Evolutionary conservation across 148 eudicot species (phyloP), one percentile per base, ranked within the genome.

Genomic region (Chenopodium album): DNA sequence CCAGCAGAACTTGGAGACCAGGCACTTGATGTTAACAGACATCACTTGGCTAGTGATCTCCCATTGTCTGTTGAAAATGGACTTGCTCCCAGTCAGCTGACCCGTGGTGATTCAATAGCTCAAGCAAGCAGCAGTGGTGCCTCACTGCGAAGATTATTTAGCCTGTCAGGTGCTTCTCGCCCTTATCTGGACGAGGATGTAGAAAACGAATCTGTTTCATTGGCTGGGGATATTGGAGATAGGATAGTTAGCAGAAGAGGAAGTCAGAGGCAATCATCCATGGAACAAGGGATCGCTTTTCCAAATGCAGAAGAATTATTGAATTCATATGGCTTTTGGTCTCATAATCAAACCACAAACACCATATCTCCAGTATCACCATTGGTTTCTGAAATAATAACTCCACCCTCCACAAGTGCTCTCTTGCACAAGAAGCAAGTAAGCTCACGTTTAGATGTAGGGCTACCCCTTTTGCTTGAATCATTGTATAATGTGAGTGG

Each of bases 141-240:
- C 66, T 86, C 92, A 32, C 59, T 87, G 52, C 87, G 88, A 80
- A 89, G 90, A 75, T 90, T 94, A 28, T 88, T 85, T 64, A 84
- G 78, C 79, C 72, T 84, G 66, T 84, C 92, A 13, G 69, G 76
- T 75, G 77, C 80, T 74, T 32, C 69, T 17, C 47, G 64, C 29
- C 76, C 78, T 52, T 84, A 78, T 9, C 22, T 82, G 66, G 90
- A 89, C 48, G 91, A 88, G 78, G 90, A 82, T 56, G n/a, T 73
- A 20, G 94, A 92, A 84, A 87, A 79, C 46, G 92, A 88, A 77
- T 78, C 82, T 72, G 90, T 90, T 65, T 94, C 98, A 28, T 88
- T 91, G 82, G 94, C 92, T 22, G 98, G 93, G 59, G 98, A 94
- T 87, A 87, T 89, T 73, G 98, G 98, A 76, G 97, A 90, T 81